Base-by-base conservation (phyloP, 1,284 basidiomycete species). In the Xerocomus amazonicus region DNA sequence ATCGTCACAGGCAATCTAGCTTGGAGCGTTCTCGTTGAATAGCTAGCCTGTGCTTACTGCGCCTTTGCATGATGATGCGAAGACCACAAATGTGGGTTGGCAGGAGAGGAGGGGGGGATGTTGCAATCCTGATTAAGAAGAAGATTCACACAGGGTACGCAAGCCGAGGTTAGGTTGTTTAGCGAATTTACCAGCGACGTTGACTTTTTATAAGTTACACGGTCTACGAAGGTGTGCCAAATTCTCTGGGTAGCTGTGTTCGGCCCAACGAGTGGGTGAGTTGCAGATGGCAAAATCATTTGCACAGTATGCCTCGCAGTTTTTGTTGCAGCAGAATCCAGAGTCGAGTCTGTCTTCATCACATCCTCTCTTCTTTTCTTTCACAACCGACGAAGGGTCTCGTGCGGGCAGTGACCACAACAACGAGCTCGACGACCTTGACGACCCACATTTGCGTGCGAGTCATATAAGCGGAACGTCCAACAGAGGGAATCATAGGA, bases 351-450 rank as follows among this genome's bases (percentile, higher is more conserved):
- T 74, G 60, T 71, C 75, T n/a, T 81, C 83, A 38, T 82, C 80
- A 31, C 85, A 87, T 65, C 86, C 87, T 50, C 78, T 89, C 64
- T 89, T 89, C 74, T 89, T 84, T 74, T 88, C 86, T 14, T 89
- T 89, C 66, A 83, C 83, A 41, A 86, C 84, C 57, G 83, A 87
- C 68, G 76, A 81, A 52, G 84, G 75, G 51, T 84, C 82, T 59
- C 79, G 76, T 61, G 71, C 69, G 59, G 78, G 74, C 56, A 71
- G 74, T 59, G 63, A 68, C 48, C 59, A 71, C 54, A 73, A 77
- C 56, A 71, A 71, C 35, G 78, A 81, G 59, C 70, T 86, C 43
- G 84, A 87, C 64, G 86, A 89, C 71, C 60, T 78, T 35, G 82
- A 84, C 62, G 86, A 87, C 66, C 83, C 85, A 6, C 86, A 88